Conservation (phyloP, 176 grass and related monocot species). For the Aegilops umbellulata region DNA sequence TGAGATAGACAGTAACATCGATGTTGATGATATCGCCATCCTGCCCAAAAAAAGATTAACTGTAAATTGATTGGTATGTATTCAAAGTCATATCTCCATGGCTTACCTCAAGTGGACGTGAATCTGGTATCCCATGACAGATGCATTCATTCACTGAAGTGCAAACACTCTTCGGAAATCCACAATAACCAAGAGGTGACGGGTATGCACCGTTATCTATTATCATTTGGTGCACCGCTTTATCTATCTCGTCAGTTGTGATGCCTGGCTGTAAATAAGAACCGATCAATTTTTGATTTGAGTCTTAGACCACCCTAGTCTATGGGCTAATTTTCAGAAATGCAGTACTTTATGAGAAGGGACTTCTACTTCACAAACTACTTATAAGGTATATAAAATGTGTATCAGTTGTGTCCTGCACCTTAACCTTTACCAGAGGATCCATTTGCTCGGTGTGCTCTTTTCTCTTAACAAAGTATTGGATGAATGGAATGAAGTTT, state of each 20-base stretch:
- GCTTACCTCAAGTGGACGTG: conserved; percentile 82
- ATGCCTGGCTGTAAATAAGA: conserved; percentile 83
- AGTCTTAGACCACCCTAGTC: background rate
- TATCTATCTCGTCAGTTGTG: conserved; percentile 96
- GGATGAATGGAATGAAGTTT: background rate
- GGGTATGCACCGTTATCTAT: conserved; percentile 94
- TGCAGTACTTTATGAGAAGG: conserved; percentile 4
- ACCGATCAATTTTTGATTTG: conserved; percentile 28
- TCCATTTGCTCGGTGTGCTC: background rate
- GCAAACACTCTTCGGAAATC: conserved; percentile 92
- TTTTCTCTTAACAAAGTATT: background rate
- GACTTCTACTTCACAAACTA: conserved; percentile 4
- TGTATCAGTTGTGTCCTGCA: background rate
- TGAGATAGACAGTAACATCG: conserved; percentile 95
- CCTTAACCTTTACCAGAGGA: conserved; percentile 7
- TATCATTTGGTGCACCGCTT: conserved; percentile 90
- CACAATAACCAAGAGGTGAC: conserved; percentile 86
- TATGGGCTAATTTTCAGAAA: background rate
- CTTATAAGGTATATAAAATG: background rate
- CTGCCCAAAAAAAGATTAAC: conserved; percentile 40
- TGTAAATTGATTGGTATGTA: conserved; percentile 16
- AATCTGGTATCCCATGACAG: conserved; percentile 97
- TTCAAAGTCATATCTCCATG: conserved; percentile 1
- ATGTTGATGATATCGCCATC: conserved; percentile 99
- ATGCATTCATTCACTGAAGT: conserved; percentile 98